phyloP scores from a whole-genome alignment of 805 yeast genomes.

The Candida ficus region DNA sequence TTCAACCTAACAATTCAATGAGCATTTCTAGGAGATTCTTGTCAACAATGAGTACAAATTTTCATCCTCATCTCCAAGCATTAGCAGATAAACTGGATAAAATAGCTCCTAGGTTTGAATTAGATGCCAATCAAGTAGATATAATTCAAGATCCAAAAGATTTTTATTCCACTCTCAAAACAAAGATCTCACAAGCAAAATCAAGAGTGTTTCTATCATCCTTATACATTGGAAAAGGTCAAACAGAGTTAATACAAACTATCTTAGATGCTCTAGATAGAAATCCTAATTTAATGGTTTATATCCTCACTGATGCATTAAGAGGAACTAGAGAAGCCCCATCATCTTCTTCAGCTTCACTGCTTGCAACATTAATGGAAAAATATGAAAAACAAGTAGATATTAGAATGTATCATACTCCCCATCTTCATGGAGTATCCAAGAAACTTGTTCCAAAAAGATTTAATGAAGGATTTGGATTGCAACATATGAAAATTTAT shows the following conservation, averaged over 20 bases:
- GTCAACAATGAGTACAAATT: conserved; percentile 2
- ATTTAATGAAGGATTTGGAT: conserved; percentile 84
- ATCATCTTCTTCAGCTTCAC: conserved; percentile 61
- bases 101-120: conserved; percentile 62
- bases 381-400: conserved; percentile 69
- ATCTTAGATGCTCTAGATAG: conserved; percentile 51
- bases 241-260: conserved; percentile 66
- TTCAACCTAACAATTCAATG: too few species aligned
- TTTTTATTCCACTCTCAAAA: conserved; percentile 64
- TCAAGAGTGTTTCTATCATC: conserved; percentile 75
- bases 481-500: conserved; percentile 96
- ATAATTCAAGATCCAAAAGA: conserved; percentile 60
- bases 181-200: conserved; percentile 58
- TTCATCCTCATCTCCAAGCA: conserved; percentile 40
- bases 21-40: conserved; percentile 5
- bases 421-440: conserved; percentile 66
- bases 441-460: conserved; percentile 70
- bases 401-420: conserved; percentile 84
- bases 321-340: conserved; percentile 95
- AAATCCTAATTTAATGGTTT: conserved; percentile 61
- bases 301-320: conserved; percentile 77
- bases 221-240: conserved; percentile 79
- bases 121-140: conserved; percentile 50
- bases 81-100: conserved; percentile 51
- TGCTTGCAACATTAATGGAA: conserved; percentile 60